phyloP scores from a whole-genome alignment of 2,329 filamentous ascomycete genomes.

The Fusarium albidum region DNA sequence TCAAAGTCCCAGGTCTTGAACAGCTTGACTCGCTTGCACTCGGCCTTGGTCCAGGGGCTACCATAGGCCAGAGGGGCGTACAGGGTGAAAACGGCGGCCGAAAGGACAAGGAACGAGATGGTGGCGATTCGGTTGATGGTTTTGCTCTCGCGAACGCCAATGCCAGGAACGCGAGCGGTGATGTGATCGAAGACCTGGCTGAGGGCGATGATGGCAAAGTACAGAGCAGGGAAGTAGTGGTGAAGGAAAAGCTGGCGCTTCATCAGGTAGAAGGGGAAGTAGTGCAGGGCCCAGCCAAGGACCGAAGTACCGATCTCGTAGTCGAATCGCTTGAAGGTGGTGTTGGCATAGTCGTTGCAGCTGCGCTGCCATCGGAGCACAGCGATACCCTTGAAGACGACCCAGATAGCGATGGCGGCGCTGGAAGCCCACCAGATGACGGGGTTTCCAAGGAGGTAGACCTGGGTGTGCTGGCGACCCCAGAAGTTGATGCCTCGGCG shows the following conservation, averaged over 20 bases:
- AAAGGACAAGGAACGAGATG: constrained; percentile 76
- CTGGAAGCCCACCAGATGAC: constrained; percentile 94
- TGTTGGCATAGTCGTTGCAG: constrained; percentile 83
- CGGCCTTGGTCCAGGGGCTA: constrained; percentile 88
- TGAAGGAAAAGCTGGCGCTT: constrained; percentile 97
- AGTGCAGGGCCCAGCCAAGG: constrained; percentile 96
- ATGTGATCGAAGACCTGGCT: constrained; percentile 90
- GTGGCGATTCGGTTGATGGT: constrained; percentile 78
- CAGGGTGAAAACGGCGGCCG: constrained; percentile 80
- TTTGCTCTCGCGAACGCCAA: constrained; percentile 73
- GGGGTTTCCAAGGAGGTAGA: constrained; percentile 96
- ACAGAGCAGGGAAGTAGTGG: constrained; percentile 97
- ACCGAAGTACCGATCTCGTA: constrained; percentile 93
- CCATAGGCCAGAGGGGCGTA: constrained; percentile 92
- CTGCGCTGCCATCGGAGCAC: constrained; percentile 94
- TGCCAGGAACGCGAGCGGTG: constrained; percentile 73
- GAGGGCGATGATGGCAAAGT: constrained; percentile 90
- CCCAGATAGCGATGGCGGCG: constrained; percentile 77
- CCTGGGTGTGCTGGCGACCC: constrained; percentile 92
- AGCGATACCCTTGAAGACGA: constrained; percentile 85
- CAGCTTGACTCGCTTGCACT: constrained; percentile 88
- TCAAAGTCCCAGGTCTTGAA: constrained; percentile 96
- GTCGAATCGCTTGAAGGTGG: constrained; percentile 94
- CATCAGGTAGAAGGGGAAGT: constrained; percentile 99
- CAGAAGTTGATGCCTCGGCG: constrained; percentile 98